Base-by-base conservation (phyloP, 192 early-diverging fungal species). In the Chytriomyces hyalinus region DNA sequence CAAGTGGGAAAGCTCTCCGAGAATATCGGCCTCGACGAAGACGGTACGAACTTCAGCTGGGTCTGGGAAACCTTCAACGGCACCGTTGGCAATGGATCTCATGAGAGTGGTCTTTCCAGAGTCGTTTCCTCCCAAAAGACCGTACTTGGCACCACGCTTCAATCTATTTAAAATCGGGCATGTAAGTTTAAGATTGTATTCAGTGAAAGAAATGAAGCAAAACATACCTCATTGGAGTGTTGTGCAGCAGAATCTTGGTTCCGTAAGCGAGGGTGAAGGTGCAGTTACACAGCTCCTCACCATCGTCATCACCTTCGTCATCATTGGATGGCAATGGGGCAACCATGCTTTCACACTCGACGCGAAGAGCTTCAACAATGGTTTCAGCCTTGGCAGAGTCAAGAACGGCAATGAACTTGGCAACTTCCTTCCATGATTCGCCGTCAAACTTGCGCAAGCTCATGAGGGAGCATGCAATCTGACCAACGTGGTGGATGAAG, bases 101-200 rank as follows among this genome's bases (percentile, higher is more conserved):
- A 95, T 92, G 67, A 95, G 87, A 62, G 94, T 94, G 45, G 92
- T 90, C 86, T 95, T 95, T 78, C 94, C 94, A 82, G 85, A 87
- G 84, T 93, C 94, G 88, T 94, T 94, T 79, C 89, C 88, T 75
- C 92, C 93, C 81, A 87, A 87, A 64, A 95, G 88, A 90, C 91
- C 92, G 84, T 95, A 95, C 79, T 91, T 90, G 73, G 90, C 86
- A 83, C 92, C 92, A 86, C 92, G 89, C 77, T 86, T 86, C 26
- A 95, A 85, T 79, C 71, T 70, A 4, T 49, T 28, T 65, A 64
- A 64, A 82, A 84, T 57, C 86, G 83, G 73, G 80, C 73, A 57
- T 47, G 11, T 70, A 1, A 53, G 59, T 20, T n/a, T 15, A 36
- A 68, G 67, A 48, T 36, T 6, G 9, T 6, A 48, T 48, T 26